Percentiles rank a stretch among this genome's conserved stretches.
Conservation (phyloP, 345 rosid genomes). For the Pistacia integerrima region DNA sequence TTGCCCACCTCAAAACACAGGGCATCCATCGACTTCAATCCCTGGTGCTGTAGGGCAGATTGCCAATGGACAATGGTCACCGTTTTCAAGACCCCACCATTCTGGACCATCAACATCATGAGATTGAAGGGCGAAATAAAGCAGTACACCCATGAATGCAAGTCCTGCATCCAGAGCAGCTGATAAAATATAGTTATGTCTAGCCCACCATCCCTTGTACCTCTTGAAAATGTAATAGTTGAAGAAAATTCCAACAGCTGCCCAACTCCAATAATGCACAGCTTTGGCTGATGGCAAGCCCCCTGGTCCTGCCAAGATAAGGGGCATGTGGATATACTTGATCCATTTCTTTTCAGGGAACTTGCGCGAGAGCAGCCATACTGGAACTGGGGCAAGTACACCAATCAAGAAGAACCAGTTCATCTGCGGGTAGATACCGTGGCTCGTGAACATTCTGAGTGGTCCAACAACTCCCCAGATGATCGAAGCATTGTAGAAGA, state of each 20-base stretch:
- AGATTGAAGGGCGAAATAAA: constrained; percentile 62
- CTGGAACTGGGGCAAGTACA: constrained; percentile 66
- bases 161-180: constrained; percentile 86
- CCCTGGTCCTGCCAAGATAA: constrained; percentile 48
- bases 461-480: constrained; percentile 92
- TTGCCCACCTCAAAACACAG: constrained; percentile 36
- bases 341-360: constrained; percentile 76
- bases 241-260: constrained; percentile 65
- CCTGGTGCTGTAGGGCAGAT: constrained; percentile 71
- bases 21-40: constrained; percentile 51
- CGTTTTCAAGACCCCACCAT: constrained; percentile 67
- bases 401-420: constrained; percentile 93
- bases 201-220: constrained; percentile 76
- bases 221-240: constrained; percentile 58
- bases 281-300: constrained; percentile 67
- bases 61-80: constrained; percentile 68
- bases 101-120: constrained; percentile 51
- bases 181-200: constrained; percentile 67
- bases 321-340: constrained; percentile 55
- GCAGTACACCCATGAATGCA: constrained; percentile 62
- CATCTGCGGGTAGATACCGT: constrained; percentile 57
- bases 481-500: constrained; percentile 86
- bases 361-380: constrained; percentile 55
- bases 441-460: constrained; percentile 60
- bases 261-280: constrained; percentile 63